Evolutionary conservation across 2,329 filamentous ascomycete species (phyloP).

Genomic region (Cercospora berteroae): DNA sequence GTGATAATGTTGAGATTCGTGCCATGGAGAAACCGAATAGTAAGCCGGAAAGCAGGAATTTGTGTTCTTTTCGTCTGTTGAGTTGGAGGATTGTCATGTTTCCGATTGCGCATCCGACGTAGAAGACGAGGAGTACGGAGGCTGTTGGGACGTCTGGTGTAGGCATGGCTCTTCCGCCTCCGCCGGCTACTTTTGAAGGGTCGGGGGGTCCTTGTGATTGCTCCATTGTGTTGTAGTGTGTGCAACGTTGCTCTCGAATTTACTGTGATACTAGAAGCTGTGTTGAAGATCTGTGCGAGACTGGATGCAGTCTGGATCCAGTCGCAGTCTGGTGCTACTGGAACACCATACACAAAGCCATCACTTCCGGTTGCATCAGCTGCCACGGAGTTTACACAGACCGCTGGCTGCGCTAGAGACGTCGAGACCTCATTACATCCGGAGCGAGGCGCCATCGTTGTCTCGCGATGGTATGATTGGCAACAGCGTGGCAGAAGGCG

Average conservation of each 20-base stretch:
- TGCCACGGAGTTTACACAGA: neutral
- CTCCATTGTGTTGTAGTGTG: neutral
- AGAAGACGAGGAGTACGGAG: constrained; percentile 45
- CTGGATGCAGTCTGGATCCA: neutral
- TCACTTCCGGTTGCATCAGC: neutral
- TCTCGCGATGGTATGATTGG: neutral
- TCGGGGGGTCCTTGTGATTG: constrained; percentile 31
- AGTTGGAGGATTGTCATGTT: constrained; percentile 45
- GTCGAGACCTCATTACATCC: neutral
- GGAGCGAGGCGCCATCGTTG: neutral
- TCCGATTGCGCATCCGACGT: constrained; percentile 39
- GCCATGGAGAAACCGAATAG: constrained; percentile 48
- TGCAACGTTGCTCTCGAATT: neutral
- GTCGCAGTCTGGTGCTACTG: neutral
- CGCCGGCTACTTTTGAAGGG: constrained; percentile 27
- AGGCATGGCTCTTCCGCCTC: constrained; percentile 42
- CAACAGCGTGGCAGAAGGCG: neutral
- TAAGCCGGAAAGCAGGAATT: constrained; percentile 43
- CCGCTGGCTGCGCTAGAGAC: neutral
- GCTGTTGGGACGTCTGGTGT: constrained; percentile 43
- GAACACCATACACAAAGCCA: neutral
- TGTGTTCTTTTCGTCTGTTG: constrained; percentile 41
- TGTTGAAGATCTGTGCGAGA: neutral
- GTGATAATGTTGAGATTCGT: constrained; percentile 41
- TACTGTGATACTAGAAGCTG: neutral